Percentiles rank a stretch among this genome's conserved stretches.
These are phyloP conservation scores for Rhodotorula sp. DNA, from an alignment of 1,284 basidiomycete species.

Conservation along the genomic window DNA sequence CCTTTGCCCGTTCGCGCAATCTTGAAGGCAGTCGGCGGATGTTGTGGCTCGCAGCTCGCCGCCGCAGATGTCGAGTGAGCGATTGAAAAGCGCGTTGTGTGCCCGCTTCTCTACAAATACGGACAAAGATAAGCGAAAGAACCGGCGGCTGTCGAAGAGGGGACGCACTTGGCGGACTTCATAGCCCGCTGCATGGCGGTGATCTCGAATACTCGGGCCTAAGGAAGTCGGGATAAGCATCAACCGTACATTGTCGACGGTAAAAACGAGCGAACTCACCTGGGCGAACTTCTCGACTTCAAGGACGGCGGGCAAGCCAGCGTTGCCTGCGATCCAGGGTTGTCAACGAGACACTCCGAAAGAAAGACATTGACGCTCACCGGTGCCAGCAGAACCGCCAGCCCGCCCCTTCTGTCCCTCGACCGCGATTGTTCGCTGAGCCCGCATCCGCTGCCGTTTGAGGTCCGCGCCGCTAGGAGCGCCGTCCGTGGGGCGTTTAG, in stretches of 20 bases:
- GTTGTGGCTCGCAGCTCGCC: slow-evolving; percentile 88
- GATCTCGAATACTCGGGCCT: slow-evolving; percentile 85
- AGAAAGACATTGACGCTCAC: not conserved
- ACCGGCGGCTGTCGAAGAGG: not conserved
- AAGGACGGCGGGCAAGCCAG: slow-evolving; percentile 63
- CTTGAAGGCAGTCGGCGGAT: slow-evolving; percentile 79
- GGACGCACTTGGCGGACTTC: slow-evolving; percentile 64
- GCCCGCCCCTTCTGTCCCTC: not conserved
- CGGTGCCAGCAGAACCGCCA: slow-evolving; percentile 22
- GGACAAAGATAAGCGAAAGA: not conserved
- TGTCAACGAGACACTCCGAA: not conserved
- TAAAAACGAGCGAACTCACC: slow-evolving; percentile 51
- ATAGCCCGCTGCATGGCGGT: slow-evolving; percentile 80
- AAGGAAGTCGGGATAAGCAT: not conserved
- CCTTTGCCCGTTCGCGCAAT: slow-evolving; percentile 70
- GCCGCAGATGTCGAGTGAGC: slow-evolving; percentile 78
- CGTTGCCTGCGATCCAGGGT: slow-evolving; percentile 17
- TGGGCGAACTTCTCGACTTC: slow-evolving; percentile 84
- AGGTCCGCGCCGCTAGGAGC: slow-evolving; percentile 50
- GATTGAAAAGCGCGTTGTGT: slow-evolving; percentile 85
- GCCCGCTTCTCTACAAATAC: slow-evolving; percentile 52
- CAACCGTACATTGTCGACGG: slow-evolving; percentile 21
- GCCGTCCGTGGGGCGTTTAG: slow-evolving; percentile 19
- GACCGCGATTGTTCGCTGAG: slow-evolving; percentile 31
- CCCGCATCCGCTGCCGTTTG: slow-evolving; percentile 42